Evolutionary conservation across 2,329 filamentous ascomycete species (phyloP), one percentile per base, ranked within the genome.

Genomic region (Huntiella savannae): DNA sequence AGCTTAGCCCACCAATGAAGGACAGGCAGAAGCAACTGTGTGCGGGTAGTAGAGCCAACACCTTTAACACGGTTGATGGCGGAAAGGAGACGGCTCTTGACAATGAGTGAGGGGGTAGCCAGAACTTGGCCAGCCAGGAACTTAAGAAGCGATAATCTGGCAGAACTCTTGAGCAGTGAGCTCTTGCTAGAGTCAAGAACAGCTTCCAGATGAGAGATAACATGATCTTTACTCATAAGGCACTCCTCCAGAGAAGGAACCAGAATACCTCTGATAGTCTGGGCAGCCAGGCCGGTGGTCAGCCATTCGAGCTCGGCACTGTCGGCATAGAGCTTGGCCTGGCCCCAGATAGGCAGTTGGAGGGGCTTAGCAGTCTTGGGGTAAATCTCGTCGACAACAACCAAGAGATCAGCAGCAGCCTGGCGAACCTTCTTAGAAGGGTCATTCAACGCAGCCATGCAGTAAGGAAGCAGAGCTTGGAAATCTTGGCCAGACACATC

Each of bases 391-490:
- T 69, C 66, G 10, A 87, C 55, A 3, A 71, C 65, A 19, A 72
- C 62, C 32, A 84, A 58, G 32, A 87, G 67, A 44, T 79, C 72
- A 16, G 79, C 77, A 15, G 86, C 82, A 43, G 83, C 77, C 51
- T 77, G 75, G 39, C 87, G 79, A 37, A 94, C 79, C 51, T 76
- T 75, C 51, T 79, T 77, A 1, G 82, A 82, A 4, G 76, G 63
- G 58, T 96, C 88, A 17, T 75, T 69, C 13, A 96, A 70, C 16
- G 81, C 82, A 34, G 72, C 67, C 40, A 95, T 63, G 32, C 79
- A 66, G 61, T 93, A 95, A 2, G 88, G 88, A n/a, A 94, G 57
- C 13, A 95, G 59, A 8, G 75, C 73, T 57, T 96, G 88, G 42
- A 87, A 69, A 57, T 94, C 82, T 5, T 72, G 56, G 15, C 64